phyloP scores from a whole-genome alignment of 2,329 filamentous ascomycete genomes.

The Nothopassalora personata region DNA sequence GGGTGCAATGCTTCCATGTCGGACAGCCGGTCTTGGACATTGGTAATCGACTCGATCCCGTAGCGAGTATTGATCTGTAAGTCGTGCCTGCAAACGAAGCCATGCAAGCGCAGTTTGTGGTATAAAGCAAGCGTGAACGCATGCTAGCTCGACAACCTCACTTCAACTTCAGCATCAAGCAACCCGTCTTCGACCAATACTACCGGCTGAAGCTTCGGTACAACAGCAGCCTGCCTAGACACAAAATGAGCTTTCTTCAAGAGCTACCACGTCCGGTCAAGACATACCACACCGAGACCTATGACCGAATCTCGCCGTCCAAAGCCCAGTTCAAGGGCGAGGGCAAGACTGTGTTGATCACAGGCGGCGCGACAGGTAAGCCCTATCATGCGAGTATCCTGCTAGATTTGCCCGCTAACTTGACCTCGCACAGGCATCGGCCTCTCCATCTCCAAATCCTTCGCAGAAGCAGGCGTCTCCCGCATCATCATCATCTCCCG shows the following conservation, averaged over 20 bases:
- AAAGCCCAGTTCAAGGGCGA: conserved; percentile 19
- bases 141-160: neutral
- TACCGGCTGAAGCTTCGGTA: neutral
- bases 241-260: neutral
- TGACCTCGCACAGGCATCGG: conserved; percentile 10
- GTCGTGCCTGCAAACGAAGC: neutral
- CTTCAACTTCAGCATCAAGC: neutral
- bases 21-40: neutral
- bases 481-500: conserved; percentile 24
- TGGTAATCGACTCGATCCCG: neutral
- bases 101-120: neutral
- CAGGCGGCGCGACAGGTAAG: conserved; percentile 20
- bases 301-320: conserved; percentile 19
- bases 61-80: neutral
- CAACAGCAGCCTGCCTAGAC: neutral
- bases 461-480: conserved; percentile 21
- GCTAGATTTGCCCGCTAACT: neutral
- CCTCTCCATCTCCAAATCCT: conserved; percentile 20
- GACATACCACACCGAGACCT: conserved; percentile 21
- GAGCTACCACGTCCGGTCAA: conserved; percentile 17
- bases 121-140: neutral
- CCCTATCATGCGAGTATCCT: neutral
- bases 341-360: conserved; percentile 25
- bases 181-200: neutral
- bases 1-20: neutral